Evolutionary conservation across 2,329 filamentous ascomycete genomes (phyloP).

Genomic region (Endocalyx cinctus): DNA sequence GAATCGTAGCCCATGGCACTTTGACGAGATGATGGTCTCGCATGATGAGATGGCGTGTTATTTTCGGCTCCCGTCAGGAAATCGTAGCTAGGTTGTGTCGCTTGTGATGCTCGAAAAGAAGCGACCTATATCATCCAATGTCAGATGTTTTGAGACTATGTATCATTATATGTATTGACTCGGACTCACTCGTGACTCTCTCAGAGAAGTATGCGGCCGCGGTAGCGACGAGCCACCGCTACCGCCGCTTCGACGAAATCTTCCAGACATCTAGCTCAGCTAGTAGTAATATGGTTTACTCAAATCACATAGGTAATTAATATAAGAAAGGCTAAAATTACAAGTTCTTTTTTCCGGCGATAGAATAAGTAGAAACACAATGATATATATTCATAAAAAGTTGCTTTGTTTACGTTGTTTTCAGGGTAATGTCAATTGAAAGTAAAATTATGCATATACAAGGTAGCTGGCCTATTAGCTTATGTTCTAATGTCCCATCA

Average conservation of each 20-base stretch:
- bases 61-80: slow-evolving; percentile 51
- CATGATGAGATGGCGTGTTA: slow-evolving; percentile 25
- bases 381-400: too few relatives aligned
- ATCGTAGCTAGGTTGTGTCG: slow-evolving; percentile 53
- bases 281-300: too few relatives aligned
- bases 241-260: slow-evolving; percentile 22
- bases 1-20: slow-evolving; percentile 33
- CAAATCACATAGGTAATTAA: too few relatives aligned
- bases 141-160: slow-evolving; percentile 1
- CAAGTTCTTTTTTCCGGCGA: slow-evolving; percentile 12
- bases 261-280: slow-evolving; percentile 25
- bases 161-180: slow-evolving; percentile 7
- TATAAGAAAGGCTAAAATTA: too few relatives aligned
- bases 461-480: too few relatives aligned
- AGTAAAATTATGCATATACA: too few relatives aligned
- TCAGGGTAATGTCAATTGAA: too few relatives aligned
- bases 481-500: too few relatives aligned
- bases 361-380: too few relatives aligned
- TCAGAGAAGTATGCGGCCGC: slow-evolving; percentile 15
- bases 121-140: slow-evolving; percentile 30
- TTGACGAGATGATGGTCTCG: slow-evolving; percentile 36
- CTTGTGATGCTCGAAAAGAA: slow-evolving; percentile 44
- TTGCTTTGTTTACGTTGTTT: too few relatives aligned
- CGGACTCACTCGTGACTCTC: slow-evolving; percentile 26
- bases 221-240: slow-evolving; percentile 18